A percentile compares a stretch with the other conserved stretches of the same genome.
Conservation (phyloP, 179 eudicot species). For the Amaranthus tricolor region DNA sequence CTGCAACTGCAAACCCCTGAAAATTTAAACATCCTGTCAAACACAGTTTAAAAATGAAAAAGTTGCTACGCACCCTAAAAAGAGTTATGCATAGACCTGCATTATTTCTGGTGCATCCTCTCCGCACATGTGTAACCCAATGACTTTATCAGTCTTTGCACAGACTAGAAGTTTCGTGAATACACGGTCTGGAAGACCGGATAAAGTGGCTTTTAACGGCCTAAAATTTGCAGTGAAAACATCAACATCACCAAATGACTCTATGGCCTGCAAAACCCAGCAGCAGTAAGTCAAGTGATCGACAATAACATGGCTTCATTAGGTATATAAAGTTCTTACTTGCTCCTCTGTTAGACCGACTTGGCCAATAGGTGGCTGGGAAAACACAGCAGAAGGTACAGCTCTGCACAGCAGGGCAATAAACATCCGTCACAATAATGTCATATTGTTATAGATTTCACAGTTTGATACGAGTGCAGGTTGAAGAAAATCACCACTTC, state of each 20-base stretch:
- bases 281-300: conserved; percentile 13
- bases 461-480: not conserved
- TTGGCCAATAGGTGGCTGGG: conserved; percentile 95
- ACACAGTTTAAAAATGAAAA: not conserved
- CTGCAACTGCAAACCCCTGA: conserved; percentile 95
- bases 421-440: conserved; percentile 22
- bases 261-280: conserved; percentile 61
- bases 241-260: conserved; percentile 78
- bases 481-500: not conserved
- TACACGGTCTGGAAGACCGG: conserved; percentile 91
- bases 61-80: not conserved
- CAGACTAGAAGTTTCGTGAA: conserved; percentile 89
- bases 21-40: conserved; percentile 12
- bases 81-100: conserved; percentile 57
- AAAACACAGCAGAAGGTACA: conserved; percentile 92
- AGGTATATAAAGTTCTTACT: conserved; percentile 38
- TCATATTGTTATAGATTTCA: not conserved
- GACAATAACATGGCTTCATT: not conserved
- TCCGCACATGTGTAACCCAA: conserved; percentile 95
- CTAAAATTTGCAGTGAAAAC: conserved; percentile 80
- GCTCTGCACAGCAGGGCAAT: conserved; percentile 50
- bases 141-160: conserved; percentile 72
- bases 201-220: conserved; percentile 92
- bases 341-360: conserved; percentile 93
- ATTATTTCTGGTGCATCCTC: conserved; percentile 92